Evolutionary conservation across 208 protist species (phyloP).

Genomic region (Lotmaria passim): DNA sequence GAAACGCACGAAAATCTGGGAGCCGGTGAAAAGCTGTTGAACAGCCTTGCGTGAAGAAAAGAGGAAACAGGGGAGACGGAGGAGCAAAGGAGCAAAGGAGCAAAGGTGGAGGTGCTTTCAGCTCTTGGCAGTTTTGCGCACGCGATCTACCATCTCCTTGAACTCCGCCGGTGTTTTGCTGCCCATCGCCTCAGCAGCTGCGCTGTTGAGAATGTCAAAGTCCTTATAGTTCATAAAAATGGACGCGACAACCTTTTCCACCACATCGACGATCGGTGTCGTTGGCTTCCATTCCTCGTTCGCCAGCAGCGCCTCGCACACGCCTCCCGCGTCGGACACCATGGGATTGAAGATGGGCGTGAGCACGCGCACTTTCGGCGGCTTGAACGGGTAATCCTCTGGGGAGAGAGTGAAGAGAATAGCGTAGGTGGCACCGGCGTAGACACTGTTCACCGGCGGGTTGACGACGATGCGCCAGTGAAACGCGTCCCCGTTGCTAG

Average conservation of each 20-base stretch:
- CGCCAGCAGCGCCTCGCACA: constrained; percentile 61
- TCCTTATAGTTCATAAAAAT: constrained; percentile 58
- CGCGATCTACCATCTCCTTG: constrained; percentile 26
- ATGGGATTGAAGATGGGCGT: constrained; percentile 69
- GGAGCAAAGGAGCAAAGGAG: not conserved
- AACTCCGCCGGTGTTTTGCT: constrained; percentile 35
- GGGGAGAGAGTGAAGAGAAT: constrained; percentile 45
- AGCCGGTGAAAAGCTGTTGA: too few relatives aligned
- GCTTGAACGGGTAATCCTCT: constrained; percentile 64
- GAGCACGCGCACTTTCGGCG: constrained; percentile 56
- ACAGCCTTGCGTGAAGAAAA: too few relatives aligned
- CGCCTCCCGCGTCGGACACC: constrained; percentile 38
- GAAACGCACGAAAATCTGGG: too few relatives aligned
- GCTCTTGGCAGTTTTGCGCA: constrained; percentile 3
- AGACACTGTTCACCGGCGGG: constrained; percentile 56
- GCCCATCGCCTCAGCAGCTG: constrained; percentile 31
- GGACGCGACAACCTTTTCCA: constrained; percentile 37
- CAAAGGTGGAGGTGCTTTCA: not conserved
- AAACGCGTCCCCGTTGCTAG: constrained; percentile 34
- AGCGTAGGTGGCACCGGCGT: constrained; percentile 44
- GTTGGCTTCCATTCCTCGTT: constrained; percentile 57
- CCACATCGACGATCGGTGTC: constrained; percentile 30
- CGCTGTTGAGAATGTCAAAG: constrained; percentile 41
- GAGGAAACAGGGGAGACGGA: too few relatives aligned
- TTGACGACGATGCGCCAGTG: constrained; percentile 48